A percentile compares a stretch with the other conserved stretches of the same genome.
Evolutionary conservation across 805 yeast species (phyloP).

Genomic region (Yarrowia phangngaensis): DNA sequence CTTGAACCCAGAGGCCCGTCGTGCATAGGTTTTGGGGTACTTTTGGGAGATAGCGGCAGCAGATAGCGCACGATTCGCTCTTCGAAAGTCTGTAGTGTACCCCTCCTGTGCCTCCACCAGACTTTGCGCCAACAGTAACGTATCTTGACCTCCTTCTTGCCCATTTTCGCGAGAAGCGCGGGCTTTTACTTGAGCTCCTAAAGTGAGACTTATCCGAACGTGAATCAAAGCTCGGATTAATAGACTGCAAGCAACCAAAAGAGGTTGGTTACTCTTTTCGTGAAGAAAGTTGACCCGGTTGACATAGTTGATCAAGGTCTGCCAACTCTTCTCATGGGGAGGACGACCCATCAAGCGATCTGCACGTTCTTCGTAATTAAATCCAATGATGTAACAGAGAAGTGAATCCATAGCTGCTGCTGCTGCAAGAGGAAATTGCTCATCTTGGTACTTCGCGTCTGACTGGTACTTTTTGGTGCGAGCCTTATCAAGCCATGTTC

Average conservation of each 20-base stretch:
- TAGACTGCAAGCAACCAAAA: constrained; percentile 36
- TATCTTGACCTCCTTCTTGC: not conserved
- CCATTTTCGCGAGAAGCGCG: not conserved
- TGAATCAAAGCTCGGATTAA: constrained; percentile 38
- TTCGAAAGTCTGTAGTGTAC: constrained; percentile 35
- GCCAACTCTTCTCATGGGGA: constrained; percentile 40
- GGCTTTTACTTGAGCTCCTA: constrained; percentile 1
- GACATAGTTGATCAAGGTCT: constrained; percentile 38
- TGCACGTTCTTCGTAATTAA: constrained; percentile 43
- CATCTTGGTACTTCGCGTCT: constrained; percentile 37
- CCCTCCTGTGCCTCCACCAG: constrained; percentile 28
- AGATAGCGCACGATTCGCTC: constrained; percentile 35
- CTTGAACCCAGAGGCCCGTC: constrained; percentile 22
- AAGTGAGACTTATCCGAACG: constrained; percentile 1
- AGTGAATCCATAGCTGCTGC: constrained; percentile 43
- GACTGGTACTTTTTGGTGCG: constrained; percentile 43
- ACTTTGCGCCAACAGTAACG: constrained; percentile 3
- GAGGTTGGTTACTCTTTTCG: constrained; percentile 32
- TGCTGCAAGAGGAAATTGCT: constrained; percentile 38
- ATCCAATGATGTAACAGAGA: constrained; percentile 41
- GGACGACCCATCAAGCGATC: constrained; percentile 34
- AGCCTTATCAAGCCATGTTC: constrained; percentile 41
- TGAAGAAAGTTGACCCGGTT: constrained; percentile 34
- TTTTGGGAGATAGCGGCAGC: constrained; percentile 29
- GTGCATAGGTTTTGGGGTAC: constrained; percentile 32